Conservation (phyloP, 805 yeast species). For the Metschnikowia peoriensis region DNA sequence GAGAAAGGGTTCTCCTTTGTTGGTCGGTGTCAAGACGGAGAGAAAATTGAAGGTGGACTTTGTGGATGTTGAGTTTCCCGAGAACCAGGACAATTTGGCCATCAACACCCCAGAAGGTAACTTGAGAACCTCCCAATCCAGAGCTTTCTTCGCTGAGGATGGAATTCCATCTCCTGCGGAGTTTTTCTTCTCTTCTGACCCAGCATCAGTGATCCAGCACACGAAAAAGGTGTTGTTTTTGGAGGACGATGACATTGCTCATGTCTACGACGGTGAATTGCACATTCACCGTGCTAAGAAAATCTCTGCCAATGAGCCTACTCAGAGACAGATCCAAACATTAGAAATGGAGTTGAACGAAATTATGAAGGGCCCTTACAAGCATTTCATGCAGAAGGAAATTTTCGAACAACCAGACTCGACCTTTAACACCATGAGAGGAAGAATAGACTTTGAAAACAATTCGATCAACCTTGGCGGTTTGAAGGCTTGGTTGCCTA, state of each 20-base stretch:
- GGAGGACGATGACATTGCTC: conserved; percentile 99
- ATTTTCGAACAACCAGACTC: conserved; percentile 99
- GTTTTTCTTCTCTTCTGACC: conserved; percentile 94
- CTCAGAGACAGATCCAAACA: conserved; percentile 94
- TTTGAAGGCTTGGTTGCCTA: conserved; percentile 74
- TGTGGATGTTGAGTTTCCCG: conserved; percentile 97
- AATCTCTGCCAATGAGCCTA: conserved; percentile 76
- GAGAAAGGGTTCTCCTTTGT: conserved; percentile 95
- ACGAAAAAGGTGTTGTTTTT: conserved; percentile 94
- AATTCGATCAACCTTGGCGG: conserved; percentile 84
- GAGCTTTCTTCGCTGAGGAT: conserved; percentile 95
- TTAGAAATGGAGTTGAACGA: conserved; percentile 95
- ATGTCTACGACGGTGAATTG: conserved; percentile 95
- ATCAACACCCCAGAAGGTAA: conserved; percentile 53
- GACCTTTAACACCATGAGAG: conserved; percentile 98
- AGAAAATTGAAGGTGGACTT: conserved; percentile 94
- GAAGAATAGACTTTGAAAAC: conserved; percentile 91
- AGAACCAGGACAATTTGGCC: conserved; percentile 45
- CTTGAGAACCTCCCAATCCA: conserved; percentile 86
- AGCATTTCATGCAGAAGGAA: conserved; percentile 98
- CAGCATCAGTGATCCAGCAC: conserved; percentile 93
- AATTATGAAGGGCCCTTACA: conserved; percentile 96
- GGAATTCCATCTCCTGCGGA: conserved; percentile 92
- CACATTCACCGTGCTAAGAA: conserved; percentile 96
- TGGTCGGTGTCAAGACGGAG: conserved; percentile 96